Percentiles rank a stretch among this genome's conserved stretches.
Conservation (phyloP, 345 rosid species). For the Lepidium africanum region DNA sequence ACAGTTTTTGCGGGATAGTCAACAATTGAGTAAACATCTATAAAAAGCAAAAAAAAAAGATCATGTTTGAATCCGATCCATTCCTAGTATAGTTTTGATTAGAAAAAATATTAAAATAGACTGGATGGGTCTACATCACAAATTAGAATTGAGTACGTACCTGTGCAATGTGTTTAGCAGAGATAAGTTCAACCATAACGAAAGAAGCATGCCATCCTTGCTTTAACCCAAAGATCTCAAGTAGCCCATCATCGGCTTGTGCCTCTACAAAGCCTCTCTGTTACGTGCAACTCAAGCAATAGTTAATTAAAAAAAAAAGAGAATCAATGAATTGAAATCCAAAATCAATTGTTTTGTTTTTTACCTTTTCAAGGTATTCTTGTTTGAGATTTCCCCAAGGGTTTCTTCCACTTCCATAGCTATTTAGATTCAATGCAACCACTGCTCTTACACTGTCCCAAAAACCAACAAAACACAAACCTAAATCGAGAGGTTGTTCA, state of each 20-base stretch:
- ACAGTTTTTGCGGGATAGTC: too few relatives aligned
- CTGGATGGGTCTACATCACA: too few relatives aligned
- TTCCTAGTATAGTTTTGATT: too few relatives aligned
- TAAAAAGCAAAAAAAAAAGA: too few relatives aligned
- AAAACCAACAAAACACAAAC: background rate
- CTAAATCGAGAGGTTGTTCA: background rate
- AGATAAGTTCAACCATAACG: constrained; percentile 97
- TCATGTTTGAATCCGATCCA: too few relatives aligned
- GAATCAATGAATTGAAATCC: background rate
- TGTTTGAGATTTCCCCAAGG: constrained; percentile 91
- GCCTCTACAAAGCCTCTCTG: constrained; percentile 97
- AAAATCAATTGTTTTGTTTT: background rate
- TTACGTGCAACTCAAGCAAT: constrained; percentile 11
- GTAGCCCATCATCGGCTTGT: constrained; percentile 84
- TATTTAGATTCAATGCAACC: constrained; percentile 84
- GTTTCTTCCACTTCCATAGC: constrained; percentile 89
- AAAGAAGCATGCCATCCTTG: constrained; percentile 99
- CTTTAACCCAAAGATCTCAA: constrained; percentile 91
- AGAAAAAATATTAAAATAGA: too few relatives aligned
- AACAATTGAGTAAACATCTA: too few relatives aligned
- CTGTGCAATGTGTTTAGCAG: constrained; percentile 98
- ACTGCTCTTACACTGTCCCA: constrained; percentile 76
- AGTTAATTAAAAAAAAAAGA: background rate
- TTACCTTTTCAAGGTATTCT: constrained; percentile 81
- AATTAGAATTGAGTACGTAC: constrained; percentile 38